Evolutionary conservation across 2,329 filamentous ascomycete species (phyloP).

Genomic region (Elsinoe australis): DNA sequence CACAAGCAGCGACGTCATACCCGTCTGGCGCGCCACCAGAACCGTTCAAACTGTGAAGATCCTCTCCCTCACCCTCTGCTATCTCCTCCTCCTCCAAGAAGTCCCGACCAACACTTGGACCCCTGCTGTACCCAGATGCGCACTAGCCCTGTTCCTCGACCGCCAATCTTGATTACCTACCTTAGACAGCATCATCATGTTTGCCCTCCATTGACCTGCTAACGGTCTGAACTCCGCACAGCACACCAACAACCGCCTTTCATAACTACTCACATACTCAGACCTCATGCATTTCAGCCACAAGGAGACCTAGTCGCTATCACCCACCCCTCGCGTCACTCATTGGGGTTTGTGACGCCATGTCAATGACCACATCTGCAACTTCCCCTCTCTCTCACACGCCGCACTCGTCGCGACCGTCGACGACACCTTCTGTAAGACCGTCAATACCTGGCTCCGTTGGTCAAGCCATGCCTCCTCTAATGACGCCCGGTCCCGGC

Average conservation of each 20-base stretch:
- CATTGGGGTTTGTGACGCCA: conserved; percentile 6
- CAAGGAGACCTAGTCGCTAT: background rate
- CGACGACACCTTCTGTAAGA: conserved; percentile 17
- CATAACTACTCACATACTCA: too few relatives aligned
- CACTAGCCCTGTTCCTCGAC: conserved; percentile 17
- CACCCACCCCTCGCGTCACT: background rate
- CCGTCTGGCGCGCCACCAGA: background rate
- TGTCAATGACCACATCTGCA: conserved; percentile 18
- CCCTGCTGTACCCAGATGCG: background rate
- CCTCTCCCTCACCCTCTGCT: background rate
- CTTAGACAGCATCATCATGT: conserved; percentile 17
- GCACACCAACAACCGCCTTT: background rate
- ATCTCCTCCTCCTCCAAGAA: background rate
- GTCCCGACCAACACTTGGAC: conserved; percentile 1
- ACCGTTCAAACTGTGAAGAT: background rate
- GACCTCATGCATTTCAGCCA: background rate
- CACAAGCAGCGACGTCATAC: background rate
- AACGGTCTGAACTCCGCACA: conserved; percentile 3
- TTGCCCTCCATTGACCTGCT: background rate
- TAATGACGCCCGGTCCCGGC: conserved; percentile 23
- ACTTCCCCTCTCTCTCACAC: conserved; percentile 9
- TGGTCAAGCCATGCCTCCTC: conserved; percentile 26
- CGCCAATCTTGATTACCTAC: conserved; percentile 17
- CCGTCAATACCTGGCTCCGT: conserved; percentile 20
- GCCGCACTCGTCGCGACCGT: background rate